Evolutionary conservation across 306 rosid genomes (phyloP), one percentile per base, ranked within the genome.

Genomic region (Dalbergia oliveri): DNA sequence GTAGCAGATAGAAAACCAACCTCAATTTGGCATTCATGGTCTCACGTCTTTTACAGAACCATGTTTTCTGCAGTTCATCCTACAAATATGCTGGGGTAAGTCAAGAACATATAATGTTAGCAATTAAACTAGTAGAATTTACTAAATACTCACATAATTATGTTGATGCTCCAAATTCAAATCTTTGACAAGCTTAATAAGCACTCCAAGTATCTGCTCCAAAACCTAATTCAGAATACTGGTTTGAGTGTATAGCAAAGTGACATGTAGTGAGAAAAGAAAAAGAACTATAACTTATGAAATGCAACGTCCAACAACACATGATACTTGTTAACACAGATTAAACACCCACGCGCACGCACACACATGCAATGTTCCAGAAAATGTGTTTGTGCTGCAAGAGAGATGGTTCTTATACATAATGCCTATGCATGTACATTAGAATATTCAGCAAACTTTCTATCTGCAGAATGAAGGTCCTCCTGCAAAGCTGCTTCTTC

Each of bases 11-110:
- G 18, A 54, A 54, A 56, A 81, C 97, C 33, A 76, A 95, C 99
- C 97, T 91, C 86, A 93, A 81, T 87, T 93, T 95, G 1, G 92
- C 97, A 61, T 89, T 90, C 92, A 95, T 93, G 81, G 98, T 89
- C 87, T 88, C 97, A 45, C 97, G 91, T 78, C 97, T 90, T 89
- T 91, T 91, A 85, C 97, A 91, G 41, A 96, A 94, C 97, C 97
- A 93, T 45, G 92, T 85, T 69, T 93, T 96, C 82, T 96, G 92
- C 69, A 88, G 67, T 39, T 93, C 97, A 81, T 96, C 99, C 97
- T 93, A 81, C 70, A 80, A 77, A 51, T 35, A 73, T 35, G 61
- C 57, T 18, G 15, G 31, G 49, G 6, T 65, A 73, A 63, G 60
- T 81, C 60, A 15, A 54, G 26, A 71, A 53, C n/a, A 72, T 54